Evolutionary conservation across 129 eudicot species (phyloP), one percentile per base, ranked within the genome.

Genomic region (Oenanthe sinensis): DNA sequence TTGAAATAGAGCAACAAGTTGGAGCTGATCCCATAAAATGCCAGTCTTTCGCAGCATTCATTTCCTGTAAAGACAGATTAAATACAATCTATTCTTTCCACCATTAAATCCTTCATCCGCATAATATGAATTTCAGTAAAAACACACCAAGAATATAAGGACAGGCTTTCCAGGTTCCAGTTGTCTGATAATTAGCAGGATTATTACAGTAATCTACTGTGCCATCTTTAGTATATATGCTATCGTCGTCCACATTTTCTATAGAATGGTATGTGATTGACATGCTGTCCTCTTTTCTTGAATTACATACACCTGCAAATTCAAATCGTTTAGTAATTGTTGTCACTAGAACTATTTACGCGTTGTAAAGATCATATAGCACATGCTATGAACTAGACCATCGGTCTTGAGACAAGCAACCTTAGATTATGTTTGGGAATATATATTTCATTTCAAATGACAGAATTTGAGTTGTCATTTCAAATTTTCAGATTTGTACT

Each of bases 1-100:
- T 71, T 71, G 10, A 71, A 71, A 71, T 71, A 71, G 33, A 71
- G 76, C 52, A 71, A 43, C 52, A 71, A 17, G 24, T 71, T 71
- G 19, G 76, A 71, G 76, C 76, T 40, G 16, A 71, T 71, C 76
- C 76, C 76, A 71, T 71, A 71, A 45, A 2, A 71, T 71, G 76
- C 76, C 76, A 71, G 6, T 71, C 76, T 71, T 71, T 71, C 76
- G 2, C 76, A 71, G 33, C 76, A 71, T 71, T 71, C 76, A 71
- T 42, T 71, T 71, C 76, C 76, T 71, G 33, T 71, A 24, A 71
- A 42, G 28, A 71, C 4, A 71, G 20, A 71, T 8, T 71, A 45
- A 65, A 65, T 30, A 19, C 33, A 42, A 42, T 20, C 17, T 4
- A 7, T 36, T 39, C 42, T 33, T 30, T 10, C 44, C 46, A 39